Evolutionary conservation across 148 eudicot species (phyloP), one percentile per base, ranked within the genome.

Genomic region (Pharnaceum exiguum): DNA sequence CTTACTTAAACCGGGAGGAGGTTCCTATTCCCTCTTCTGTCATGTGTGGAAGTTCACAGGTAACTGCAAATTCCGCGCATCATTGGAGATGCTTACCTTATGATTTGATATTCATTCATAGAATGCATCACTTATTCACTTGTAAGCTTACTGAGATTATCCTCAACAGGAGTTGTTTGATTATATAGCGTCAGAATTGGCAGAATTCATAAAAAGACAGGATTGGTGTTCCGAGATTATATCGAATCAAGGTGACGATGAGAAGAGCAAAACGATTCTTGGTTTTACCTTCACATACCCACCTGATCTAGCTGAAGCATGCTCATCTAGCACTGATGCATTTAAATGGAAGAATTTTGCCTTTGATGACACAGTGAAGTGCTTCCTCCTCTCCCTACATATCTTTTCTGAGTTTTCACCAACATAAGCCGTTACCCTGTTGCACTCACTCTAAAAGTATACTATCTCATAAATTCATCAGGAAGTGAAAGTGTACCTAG

Each of bases 141-240:
- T n/a, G n/a, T n/a, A n/a, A n/a, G n/a, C n/a, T n/a, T n/a, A n/a
- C n/a, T n/a, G n/a, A n/a, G n/a, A n/a, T n/a, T n/a, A n/a, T n/a
- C n/a, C n/a, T n/a, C 15, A 27, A 15, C 77, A 82, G 83, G 82
- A 82, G 35, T 17, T 82, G 38, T 76, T 73, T 56, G 77, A 76
- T 35, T 68, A 36, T 46, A 67, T 82, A 22, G 79, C 84, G 5
- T n/a, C 69, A 19, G 53, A 74, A 56, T 50, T 82, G 23, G 64
- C 71, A 51, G 60, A 55, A 21, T 82, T 79, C 33, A 50, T 76
- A n/a, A 50, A 78, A 7, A 33, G 51, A 8, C 42, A 76, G 32
- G 55, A 48, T 8, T 71, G 45, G 19, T 32, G 32, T 51, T 16
- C 25, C 2, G 31, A 25, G n/a, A n/a, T n/a, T n/a, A n/a, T n/a